These are phyloP conservation scores for Luffa aegyptiaca DNA, from an alignment of 306 rosid genomes.

Conservation along the genomic window DNA sequence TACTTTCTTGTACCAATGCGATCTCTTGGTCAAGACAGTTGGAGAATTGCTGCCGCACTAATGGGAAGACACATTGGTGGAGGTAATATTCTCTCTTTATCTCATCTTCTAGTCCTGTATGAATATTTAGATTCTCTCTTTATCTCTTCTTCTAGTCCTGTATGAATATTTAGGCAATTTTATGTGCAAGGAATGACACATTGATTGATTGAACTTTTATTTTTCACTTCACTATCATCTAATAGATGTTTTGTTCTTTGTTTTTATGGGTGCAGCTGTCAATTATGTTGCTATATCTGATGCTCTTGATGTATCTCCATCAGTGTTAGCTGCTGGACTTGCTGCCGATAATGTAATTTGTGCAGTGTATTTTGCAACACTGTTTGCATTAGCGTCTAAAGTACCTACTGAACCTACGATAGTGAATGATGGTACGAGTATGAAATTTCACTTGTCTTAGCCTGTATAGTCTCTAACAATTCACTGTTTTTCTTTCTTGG, in stretches of 20 bases:
- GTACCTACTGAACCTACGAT: constrained; percentile 51
- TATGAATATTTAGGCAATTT: not conserved
- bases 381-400: constrained; percentile 55
- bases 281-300: constrained; percentile 67
- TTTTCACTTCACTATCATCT: not conserved
- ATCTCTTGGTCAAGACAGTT: constrained; percentile 69
- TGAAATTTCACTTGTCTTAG: not conserved
- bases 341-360: constrained; percentile 84
- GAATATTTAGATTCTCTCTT: not conserved
- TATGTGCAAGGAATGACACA: not conserved
- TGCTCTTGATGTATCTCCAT: constrained; percentile 46
- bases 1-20: constrained; percentile 63
- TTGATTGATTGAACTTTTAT: not conserved
- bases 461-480: not conserved
- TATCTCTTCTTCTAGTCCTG: not conserved
- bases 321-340: constrained; percentile 57
- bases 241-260: not conserved
- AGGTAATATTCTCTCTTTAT: constrained; percentile 29
- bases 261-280: constrained; percentile 33
- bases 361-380: constrained; percentile 55
- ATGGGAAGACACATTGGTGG: constrained; percentile 87
- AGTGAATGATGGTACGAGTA: constrained; percentile 28
- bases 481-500: too few relatives aligned
- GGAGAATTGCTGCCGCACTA: constrained; percentile 80
- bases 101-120: not conserved